Percentiles rank a stretch among this genome's conserved stretches.
Evolutionary conservation across 106 monocot genomes (phyloP).

Genomic region (Iris macrosiphon): DNA sequence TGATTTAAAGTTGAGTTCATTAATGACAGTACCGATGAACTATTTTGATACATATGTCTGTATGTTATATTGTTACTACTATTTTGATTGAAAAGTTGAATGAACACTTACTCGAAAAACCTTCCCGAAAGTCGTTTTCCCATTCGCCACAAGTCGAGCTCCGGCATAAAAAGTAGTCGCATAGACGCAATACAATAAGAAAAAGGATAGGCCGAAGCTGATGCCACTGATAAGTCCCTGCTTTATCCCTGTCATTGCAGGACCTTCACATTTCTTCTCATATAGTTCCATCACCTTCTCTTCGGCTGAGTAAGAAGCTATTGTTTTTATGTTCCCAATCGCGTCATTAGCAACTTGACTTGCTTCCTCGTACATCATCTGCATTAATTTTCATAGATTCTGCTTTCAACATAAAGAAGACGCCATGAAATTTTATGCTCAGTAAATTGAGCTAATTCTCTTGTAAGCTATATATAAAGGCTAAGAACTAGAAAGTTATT

Average conservation of each 20-base stretch:
- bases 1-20: no score
- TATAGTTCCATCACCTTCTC: constrained; percentile 10
- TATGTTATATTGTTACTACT: no score
- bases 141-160: constrained; percentile 9
- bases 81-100: no score
- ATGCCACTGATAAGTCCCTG: constrained; percentile 9
- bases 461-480: background rate
- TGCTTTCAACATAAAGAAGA: no score
- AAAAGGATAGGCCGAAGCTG: constrained; percentile 8
- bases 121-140: constrained; percentile 15
- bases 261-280: constrained; percentile 5
- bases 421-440: background rate
- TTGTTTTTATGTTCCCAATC: constrained; percentile 10
- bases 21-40: no score
- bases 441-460: background rate
- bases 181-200: constrained; percentile 10
- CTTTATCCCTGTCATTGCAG: constrained; percentile 3
- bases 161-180: constrained; percentile 15
- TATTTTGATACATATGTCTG: no score
- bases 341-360: constrained; percentile 10
- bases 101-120: constrained; percentile 10
- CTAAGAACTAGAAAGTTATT: no score
- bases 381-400: background rate
- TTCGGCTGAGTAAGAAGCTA: constrained; percentile 8
- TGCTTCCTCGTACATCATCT: constrained; percentile 15